phyloP scores from a whole-genome alignment of 2,329 filamentous ascomycete genomes.

The Penicillium digitatum region DNA sequence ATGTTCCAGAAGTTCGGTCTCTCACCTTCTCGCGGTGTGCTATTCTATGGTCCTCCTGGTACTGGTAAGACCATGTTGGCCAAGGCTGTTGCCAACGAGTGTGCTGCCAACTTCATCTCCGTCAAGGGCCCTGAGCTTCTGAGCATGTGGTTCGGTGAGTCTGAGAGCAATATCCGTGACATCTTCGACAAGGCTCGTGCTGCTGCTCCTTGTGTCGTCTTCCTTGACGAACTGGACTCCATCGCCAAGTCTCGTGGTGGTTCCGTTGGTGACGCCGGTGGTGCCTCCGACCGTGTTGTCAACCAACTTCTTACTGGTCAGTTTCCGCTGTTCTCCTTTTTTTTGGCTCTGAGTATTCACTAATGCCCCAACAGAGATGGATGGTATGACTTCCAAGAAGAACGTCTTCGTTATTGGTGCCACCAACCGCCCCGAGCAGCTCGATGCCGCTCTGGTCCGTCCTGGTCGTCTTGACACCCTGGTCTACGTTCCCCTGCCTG shows the following conservation, averaged over 20 bases:
- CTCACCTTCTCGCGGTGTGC: slow-evolving; percentile 93
- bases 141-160: slow-evolving; percentile 99
- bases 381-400: slow-evolving; percentile 99
- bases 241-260: slow-evolving; percentile 99
- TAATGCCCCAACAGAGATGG: slow-evolving; percentile 71
- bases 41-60: slow-evolving; percentile 98
- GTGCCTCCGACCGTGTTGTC: slow-evolving; percentile 98
- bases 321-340: slow-evolving; percentile 32
- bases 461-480: slow-evolving; percentile 97
- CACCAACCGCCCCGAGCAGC: slow-evolving; percentile 97
- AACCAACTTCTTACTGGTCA: slow-evolving; percentile 97
- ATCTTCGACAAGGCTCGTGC: slow-evolving; percentile 99
- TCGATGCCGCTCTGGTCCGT: slow-evolving; percentile 96
- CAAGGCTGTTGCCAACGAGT: slow-evolving; percentile 99
- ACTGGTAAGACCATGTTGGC: slow-evolving; percentile 99
- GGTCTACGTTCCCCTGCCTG: slow-evolving; percentile 95
- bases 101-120: slow-evolving; percentile 98
- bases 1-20: slow-evolving; percentile 99
- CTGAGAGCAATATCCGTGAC: slow-evolving; percentile 98
- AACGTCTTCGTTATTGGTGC: slow-evolving; percentile 99
- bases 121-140: slow-evolving; percentile 97
- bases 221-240: slow-evolving; percentile 97
- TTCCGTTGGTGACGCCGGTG: slow-evolving; percentile 90
- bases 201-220: slow-evolving; percentile 95
- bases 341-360: slow-evolving; percentile 20